These are phyloP conservation scores for Lophium mytilinum DNA, from an alignment of 495 filamentous ascomycete genomes.

Conservation along the genomic window DNA sequence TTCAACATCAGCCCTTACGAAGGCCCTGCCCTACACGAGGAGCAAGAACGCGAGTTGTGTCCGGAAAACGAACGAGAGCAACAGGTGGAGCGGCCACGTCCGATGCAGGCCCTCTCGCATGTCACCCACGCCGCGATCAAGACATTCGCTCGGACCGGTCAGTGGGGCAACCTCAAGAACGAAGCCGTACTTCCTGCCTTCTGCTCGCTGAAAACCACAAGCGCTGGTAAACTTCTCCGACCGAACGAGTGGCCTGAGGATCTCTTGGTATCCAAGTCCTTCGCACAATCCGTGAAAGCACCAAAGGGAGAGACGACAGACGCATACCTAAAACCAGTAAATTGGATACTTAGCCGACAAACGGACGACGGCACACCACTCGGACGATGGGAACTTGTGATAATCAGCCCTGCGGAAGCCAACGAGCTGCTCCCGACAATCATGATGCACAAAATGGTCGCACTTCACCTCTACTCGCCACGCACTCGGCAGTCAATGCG, in stretches of 20 bases:
- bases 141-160: conserved; percentile 31
- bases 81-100: conserved; percentile 43
- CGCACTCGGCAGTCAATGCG: conserved; percentile 24
- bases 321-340: conserved; percentile 45
- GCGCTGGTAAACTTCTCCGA: conserved; percentile 28
- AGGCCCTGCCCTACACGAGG: conserved; percentile 45
- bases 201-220: conserved; percentile 34
- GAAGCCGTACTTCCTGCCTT: conserved; percentile 43
- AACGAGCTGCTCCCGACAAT: conserved; percentile 41
- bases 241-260: conserved; percentile 32
- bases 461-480: conserved; percentile 51
- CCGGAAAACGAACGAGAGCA: conserved; percentile 52
- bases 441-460: conserved; percentile 25
- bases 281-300: conserved; percentile 38
- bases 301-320: conserved; percentile 29
- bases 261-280: conserved; percentile 49
- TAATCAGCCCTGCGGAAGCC: conserved; percentile 57
- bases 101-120: conserved; percentile 33
- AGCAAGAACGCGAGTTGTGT: conserved; percentile 59
- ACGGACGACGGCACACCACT: conserved; percentile 1
- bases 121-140: conserved; percentile 39
- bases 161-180: conserved; percentile 6
- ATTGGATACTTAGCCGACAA: conserved; percentile 46
- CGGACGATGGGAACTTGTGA: conserved; percentile 34
- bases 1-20: conserved; percentile 23